Base-by-base conservation (phyloP, 257 asterid species). In the Solanum rostratum region DNA sequence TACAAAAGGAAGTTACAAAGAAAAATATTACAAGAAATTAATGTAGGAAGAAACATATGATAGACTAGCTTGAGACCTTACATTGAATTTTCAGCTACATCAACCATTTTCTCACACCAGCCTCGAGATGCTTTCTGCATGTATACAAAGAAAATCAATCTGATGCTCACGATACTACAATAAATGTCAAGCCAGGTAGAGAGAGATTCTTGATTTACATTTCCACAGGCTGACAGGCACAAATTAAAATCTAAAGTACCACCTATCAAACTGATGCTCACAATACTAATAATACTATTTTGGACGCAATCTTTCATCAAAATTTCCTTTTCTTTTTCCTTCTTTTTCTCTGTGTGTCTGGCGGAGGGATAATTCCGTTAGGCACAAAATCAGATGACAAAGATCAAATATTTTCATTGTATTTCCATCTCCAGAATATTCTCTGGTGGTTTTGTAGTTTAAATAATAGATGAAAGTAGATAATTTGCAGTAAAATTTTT, bases 51-150 rank as follows among this genome's bases (percentile, higher is more conserved):
- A 68, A 54, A 18, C 66, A 46, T 29, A 82, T 22, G 37, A 69
- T 2, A 22, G 15, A 68, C 68, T 62, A 83, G 55, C 62, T n/a
- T 86, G 16, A 71, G 82, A 90, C 85, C 73, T 93, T 91, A 93
- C 98, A 87, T 87, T 87, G 98, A 95, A 87, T 90, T 87, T 81
- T 93, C 97, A 85, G 91, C 70, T 69, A 95, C 90, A 84, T 97
- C 97, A 66, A 97, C 84, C 98, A 97, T 94, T 93, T 97, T 97
- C 90, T 97, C 99, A 80, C 94, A 90, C 98, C 99, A 97, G 84
- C 98, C 98, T 83, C 92, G 95, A 82, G 98, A 92, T 80, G 96
- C 92, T 93, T 91, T 95, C 99, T 95, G 95, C 89, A 91, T 80
- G 62, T 4, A 87, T 63, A 71, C 81, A 66, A 33, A 86, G 50